phyloP scores from a whole-genome alignment of 345 rosid species.

The Aquilaria sinensis region DNA sequence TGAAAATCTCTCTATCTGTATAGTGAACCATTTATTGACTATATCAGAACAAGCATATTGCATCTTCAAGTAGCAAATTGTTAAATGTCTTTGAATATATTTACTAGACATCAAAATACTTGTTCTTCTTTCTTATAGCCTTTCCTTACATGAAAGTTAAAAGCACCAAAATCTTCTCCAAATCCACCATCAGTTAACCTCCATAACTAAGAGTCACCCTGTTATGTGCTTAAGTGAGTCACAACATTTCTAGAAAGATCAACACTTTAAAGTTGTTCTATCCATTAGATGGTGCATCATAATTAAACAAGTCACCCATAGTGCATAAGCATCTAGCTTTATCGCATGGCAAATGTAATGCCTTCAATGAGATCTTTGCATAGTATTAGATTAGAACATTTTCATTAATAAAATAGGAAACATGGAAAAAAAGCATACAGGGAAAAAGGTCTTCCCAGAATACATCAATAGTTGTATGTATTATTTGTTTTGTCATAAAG shows the following conservation, averaged over 20 bases:
- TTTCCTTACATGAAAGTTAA: slow-evolving; percentile 76
- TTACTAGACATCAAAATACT: slow-evolving; percentile 31
- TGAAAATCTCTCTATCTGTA: too few species aligned
- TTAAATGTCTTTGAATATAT: background rate
- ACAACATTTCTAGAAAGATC: slow-evolving; percentile 16
- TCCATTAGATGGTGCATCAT: slow-evolving; percentile 74
- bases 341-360: slow-evolving; percentile 87
- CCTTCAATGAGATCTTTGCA: slow-evolving; percentile 71
- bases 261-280: slow-evolving; percentile 14
- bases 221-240: slow-evolving; percentile 19
- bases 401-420: background rate
- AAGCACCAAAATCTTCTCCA: slow-evolving; percentile 51
- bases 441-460: too few species aligned
- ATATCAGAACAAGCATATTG: too few species aligned
- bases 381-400: slow-evolving; percentile 1
- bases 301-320: slow-evolving; percentile 88
- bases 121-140: slow-evolving; percentile 63
- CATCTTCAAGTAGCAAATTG: too few species aligned
- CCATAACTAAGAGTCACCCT: slow-evolving; percentile 22
- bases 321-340: slow-evolving; percentile 90
- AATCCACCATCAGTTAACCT: slow-evolving; percentile 77
- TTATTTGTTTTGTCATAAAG: too few species aligned
- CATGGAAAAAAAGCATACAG: background rate
- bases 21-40: too few species aligned
- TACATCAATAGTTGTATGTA: too few species aligned